Percentiles rank a stretch among this genome's conserved stretches.
Conservation (phyloP, 768 basidiomycete species). For the Polyporus arcularius region DNA sequence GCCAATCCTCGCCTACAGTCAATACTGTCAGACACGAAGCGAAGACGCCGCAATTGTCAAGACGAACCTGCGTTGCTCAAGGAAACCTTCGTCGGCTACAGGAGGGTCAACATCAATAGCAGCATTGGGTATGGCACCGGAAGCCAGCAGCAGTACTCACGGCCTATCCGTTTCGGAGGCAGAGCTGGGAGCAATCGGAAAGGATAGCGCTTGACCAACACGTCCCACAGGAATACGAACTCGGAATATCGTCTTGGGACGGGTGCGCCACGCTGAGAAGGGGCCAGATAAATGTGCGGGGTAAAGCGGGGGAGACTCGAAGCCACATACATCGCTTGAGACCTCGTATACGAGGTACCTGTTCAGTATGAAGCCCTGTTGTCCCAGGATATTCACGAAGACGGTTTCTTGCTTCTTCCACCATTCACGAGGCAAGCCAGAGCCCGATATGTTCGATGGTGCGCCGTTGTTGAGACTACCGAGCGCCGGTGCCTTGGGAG, state of each 20-base stretch:
- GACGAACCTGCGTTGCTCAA: slow-evolving; percentile 83
- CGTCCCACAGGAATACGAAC: slow-evolving; percentile 89
- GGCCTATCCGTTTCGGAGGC: slow-evolving; percentile 91
- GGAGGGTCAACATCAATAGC: slow-evolving; percentile 7
- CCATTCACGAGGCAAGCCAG: slow-evolving; percentile 78
- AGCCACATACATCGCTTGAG: slow-evolving; percentile 61
- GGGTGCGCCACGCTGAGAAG: slow-evolving; percentile 55
- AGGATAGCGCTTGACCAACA: slow-evolving; percentile 83
- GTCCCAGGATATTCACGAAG: slow-evolving; percentile 73
- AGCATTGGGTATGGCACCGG: neutral
- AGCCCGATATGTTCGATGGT: slow-evolving; percentile 64
- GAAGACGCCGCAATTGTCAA: neutral
- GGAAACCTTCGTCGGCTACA: slow-evolving; percentile 82
- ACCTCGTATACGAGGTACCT: slow-evolving; percentile 87
- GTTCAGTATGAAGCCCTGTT: slow-evolving; percentile 90
- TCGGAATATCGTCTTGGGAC: slow-evolving; percentile 91
- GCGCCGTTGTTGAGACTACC: slow-evolving; percentile 43
- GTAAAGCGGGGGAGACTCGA: slow-evolving; percentile 9
- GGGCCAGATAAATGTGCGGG: neutral
- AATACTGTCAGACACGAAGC: neutral
- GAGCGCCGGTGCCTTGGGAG: slow-evolving; percentile 14
- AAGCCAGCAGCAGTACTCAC: slow-evolving; percentile 46
- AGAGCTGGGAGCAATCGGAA: slow-evolving; percentile 86
- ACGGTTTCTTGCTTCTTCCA: slow-evolving; percentile 83
- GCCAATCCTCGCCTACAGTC: slow-evolving; percentile 69